Evolutionary conservation across 2,329 filamentous ascomycete genomes (phyloP), one percentile per base, ranked within the genome.

Genomic region (Ceratocystis lukuohia): DNA sequence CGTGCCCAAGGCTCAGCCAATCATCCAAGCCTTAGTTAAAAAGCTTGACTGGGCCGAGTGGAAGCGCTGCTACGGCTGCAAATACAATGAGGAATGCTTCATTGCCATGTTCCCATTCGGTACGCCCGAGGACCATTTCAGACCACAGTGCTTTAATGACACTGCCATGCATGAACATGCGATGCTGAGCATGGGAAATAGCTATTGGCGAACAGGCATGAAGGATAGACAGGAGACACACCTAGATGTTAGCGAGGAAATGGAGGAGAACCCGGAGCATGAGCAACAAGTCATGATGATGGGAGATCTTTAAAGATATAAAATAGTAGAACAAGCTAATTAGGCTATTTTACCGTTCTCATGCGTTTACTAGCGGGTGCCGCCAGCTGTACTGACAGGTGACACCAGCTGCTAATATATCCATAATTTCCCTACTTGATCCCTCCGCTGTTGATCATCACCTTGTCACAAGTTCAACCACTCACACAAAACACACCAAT

Each of bases 41-140:
- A 80, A 80, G 66, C 75, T 88, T 1, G 76, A 77, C 5, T 88
- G 85, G 85, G 78, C 82, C 2, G 77, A 74, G 0, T 87, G 83
- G 83, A 85, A 82, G 70, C 76, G 79, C 62, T 83, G 83, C 64
- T 74, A 76, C 5, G 76, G 77, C 0, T 88, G 85, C 71, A 72
- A 70, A 0, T 75, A 77, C 6, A 77, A 82, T 57, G 80, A 87
- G 72, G 73, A 85, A 2, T 84, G 84, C 68, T 79, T 83, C 59
- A 76, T 86, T n/a, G 83, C 84, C 1, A 85, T 87, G 71, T 88
- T 84, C 84, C 85, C 84, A 0, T 76, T 79, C 71, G 84, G 84
- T 0, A 76, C 74, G 0, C 71, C 74, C 0, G 77, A 82, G 30
- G 84, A 87, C 70, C 82, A 84, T 70, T 77, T 65, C 53, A 15